phyloP scores from a whole-genome alignment of 306 rosid species.

The Prunus fruticosa region DNA sequence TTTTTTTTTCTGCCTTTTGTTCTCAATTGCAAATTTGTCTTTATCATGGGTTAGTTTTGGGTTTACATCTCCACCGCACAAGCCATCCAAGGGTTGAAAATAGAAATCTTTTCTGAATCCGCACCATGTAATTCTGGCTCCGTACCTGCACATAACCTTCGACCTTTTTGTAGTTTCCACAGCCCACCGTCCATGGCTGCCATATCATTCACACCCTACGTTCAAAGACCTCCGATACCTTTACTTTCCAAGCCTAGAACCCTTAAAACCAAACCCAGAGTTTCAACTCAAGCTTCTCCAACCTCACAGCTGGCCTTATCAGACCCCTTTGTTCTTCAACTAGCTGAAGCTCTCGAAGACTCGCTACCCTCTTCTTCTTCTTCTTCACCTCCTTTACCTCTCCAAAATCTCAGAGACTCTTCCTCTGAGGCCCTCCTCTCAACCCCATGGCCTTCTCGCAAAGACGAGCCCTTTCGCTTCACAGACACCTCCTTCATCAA shows the following conservation, averaged over 20 bases:
- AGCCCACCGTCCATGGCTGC: slow-evolving; percentile 36
- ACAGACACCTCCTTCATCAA: slow-evolving; percentile 77
- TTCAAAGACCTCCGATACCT: slow-evolving; percentile 33
- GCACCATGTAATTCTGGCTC: no score
- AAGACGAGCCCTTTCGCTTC: slow-evolving; percentile 88
- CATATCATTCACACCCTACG: slow-evolving; percentile 41
- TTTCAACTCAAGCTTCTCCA: slow-evolving; percentile 35
- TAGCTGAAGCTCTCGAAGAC: slow-evolving; percentile 90
- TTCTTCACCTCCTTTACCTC: slow-evolving; percentile 32
- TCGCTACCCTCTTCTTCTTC: slow-evolving; percentile 45
- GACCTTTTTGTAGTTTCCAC: neutral
- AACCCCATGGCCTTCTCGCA: slow-evolving; percentile 87
- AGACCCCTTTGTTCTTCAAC: slow-evolving; percentile 83
- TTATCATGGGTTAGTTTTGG: no score
- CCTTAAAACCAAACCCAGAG: slow-evolving; percentile 29
- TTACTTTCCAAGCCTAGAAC: slow-evolving; percentile 14
- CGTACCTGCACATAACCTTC: no score
- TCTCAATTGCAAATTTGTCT: no score
- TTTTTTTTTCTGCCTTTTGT: no score
- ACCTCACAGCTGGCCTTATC: slow-evolving; percentile 37
- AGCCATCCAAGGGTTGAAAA: no score
- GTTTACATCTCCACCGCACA: no score
- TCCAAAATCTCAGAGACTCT: slow-evolving; percentile 61
- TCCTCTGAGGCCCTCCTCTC: slow-evolving; percentile 71
- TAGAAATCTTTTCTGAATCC: no score